phyloP scores from a whole-genome alignment of 139 green algal genomes.

The Chlamydomonas incerta region DNA sequence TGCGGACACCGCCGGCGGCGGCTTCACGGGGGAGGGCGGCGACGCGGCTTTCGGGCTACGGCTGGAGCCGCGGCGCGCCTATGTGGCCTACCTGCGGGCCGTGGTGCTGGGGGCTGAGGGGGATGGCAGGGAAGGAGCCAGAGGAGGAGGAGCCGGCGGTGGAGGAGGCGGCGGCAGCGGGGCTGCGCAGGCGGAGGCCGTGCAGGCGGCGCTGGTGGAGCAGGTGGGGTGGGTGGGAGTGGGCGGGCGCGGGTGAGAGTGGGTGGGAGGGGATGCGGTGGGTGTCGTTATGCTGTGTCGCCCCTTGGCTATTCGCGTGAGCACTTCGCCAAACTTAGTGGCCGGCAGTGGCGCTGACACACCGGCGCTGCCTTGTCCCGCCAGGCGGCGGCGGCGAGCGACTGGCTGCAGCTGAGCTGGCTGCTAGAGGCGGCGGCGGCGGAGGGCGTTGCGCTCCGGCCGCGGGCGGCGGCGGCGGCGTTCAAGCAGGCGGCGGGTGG shows the following conservation, averaged over 20 bases:
- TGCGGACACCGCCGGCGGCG: neutral
- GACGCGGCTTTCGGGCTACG: neutral
- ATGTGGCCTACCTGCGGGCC: neutral
- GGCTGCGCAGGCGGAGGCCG: neutral
- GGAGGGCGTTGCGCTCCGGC: neutral
- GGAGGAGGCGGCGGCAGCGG: no score
- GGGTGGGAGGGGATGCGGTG: no score
- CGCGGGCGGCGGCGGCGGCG: neutral
- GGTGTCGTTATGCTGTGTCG: no score
- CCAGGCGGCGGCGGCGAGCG: neutral
- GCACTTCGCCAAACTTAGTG: no score
- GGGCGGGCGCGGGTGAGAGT: no score
- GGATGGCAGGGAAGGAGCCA: no score
- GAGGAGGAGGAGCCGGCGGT: no score
- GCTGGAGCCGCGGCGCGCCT: neutral
- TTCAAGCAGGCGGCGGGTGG: constrained; percentile 9
- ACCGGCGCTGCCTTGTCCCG: no score
- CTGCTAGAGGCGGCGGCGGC: neutral
- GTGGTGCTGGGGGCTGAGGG: neutral
- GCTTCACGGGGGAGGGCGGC: neutral
- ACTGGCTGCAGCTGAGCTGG: constrained; percentile 23
- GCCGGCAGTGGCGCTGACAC: no score
- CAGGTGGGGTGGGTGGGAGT: no score
- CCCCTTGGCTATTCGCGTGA: no score
- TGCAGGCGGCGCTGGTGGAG: neutral